phyloP scores from a whole-genome alignment of 2,329 filamentous ascomycete species.

The Lasiodiplodia citricola region DNA sequence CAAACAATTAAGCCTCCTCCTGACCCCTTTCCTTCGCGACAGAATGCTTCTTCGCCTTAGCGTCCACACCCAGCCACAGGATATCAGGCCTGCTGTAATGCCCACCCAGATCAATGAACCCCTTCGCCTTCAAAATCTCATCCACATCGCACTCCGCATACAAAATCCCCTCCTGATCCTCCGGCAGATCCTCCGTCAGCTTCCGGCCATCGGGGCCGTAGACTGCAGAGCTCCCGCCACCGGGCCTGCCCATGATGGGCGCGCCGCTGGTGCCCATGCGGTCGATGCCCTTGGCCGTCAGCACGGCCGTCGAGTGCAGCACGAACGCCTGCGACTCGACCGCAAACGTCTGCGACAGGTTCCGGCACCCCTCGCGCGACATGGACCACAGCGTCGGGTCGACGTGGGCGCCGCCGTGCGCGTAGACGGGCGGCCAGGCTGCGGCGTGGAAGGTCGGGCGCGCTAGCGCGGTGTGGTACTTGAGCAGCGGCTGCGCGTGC shows the following conservation, averaged over 20 bases:
- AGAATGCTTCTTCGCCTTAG: not conserved
- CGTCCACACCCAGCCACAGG: conserved; percentile 20
- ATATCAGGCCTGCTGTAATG: conserved; percentile 17
- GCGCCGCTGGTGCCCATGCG: conserved; percentile 50
- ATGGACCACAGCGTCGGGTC: conserved; percentile 18
- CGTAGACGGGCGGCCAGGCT: conserved; percentile 44
- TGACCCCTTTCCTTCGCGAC: not conserved
- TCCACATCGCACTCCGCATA: conserved; percentile 59
- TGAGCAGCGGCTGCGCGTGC: conserved; percentile 51
- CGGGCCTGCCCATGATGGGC: conserved; percentile 46
- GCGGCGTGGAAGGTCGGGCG: conserved; percentile 49
- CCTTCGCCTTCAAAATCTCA: conserved; percentile 47
- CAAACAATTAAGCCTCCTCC: not conserved
- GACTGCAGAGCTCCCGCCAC: conserved; percentile 57
- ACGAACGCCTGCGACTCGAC: conserved; percentile 63
- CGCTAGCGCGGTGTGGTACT: conserved; percentile 48
- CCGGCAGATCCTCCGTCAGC: conserved; percentile 47
- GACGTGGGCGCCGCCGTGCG: not conserved
- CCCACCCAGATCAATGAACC: conserved; percentile 50
- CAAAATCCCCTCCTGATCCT: conserved; percentile 55
- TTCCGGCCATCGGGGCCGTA: conserved; percentile 59
- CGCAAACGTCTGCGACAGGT: conserved; percentile 60
- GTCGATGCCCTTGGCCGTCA: conserved; percentile 52
- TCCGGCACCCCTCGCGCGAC: conserved; percentile 39
- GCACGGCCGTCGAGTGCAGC: conserved; percentile 57